These are phyloP conservation scores for Podaxis rugospora DNA, from an alignment of 768 basidiomycete species.

Conservation along the genomic window DNA sequence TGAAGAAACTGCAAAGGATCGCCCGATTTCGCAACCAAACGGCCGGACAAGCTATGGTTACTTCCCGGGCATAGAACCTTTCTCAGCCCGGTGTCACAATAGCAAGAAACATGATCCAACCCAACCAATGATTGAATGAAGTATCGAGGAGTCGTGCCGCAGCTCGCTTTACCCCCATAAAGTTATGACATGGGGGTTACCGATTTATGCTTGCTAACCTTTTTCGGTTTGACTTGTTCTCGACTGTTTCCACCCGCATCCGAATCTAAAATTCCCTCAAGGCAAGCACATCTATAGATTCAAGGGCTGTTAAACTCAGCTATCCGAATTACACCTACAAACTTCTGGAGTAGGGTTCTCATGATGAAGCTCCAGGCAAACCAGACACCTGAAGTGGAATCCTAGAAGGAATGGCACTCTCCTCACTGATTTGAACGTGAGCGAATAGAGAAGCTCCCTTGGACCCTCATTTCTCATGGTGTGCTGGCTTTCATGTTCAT, in stretches of 20 bases:
- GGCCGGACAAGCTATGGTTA: background rate
- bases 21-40: background rate
- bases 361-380: conserved; percentile 35
- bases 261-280: conserved; percentile 33
- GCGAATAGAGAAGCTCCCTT: conserved; percentile 28
- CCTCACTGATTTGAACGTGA: conserved; percentile 27
- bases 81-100: background rate
- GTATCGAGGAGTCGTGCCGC: background rate
- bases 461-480: conserved; percentile 17
- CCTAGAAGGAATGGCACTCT: conserved; percentile 22
- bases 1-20: background rate
- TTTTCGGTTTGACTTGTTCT: conserved; percentile 32
- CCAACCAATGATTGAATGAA: background rate
- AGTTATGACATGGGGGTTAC: conserved; percentile 31
- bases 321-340: conserved; percentile 29
- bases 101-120: background rate
- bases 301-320: conserved; percentile 23
- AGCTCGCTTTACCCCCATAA: conserved; percentile 14
- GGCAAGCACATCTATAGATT: conserved; percentile 40
- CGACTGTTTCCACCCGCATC: conserved; percentile 25
- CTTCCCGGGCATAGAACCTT: conserved; percentile 1
- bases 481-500: conserved; percentile 9
- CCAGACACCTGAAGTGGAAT: conserved; percentile 28
- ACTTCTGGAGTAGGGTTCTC: conserved; percentile 21
- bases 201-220: conserved; percentile 32